These are phyloP conservation scores for Funneliformis caledonium DNA, from an alignment of 371 early-diverging fungal species.

Conservation along the genomic window DNA sequence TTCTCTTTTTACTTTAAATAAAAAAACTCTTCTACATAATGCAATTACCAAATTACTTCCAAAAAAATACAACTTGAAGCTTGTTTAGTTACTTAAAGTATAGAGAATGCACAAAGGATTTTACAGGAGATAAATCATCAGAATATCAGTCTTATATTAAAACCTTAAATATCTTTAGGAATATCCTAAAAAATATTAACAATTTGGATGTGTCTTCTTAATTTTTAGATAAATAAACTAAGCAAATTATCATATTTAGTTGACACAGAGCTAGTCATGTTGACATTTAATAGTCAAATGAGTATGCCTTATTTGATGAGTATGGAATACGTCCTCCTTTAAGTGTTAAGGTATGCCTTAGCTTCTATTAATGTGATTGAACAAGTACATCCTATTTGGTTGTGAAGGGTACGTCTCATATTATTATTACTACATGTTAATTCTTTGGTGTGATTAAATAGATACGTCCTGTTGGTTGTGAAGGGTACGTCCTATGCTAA, in stretches of 20 bases:
- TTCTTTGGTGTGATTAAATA: not conserved
- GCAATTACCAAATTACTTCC: not conserved
- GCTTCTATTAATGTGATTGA: not conserved
- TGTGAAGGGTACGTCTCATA: not conserved
- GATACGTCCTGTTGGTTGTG: not conserved
- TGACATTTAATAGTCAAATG: conserved; percentile 13
- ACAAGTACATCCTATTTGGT: not conserved
- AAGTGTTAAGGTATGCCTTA: not conserved
- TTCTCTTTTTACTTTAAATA: too few species aligned
- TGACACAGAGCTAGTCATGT: not conserved
- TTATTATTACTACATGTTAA: not conserved
- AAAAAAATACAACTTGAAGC: not conserved
- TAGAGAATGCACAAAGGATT: not conserved
- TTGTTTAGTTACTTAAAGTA: conserved; percentile 18
- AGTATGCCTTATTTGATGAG: conserved; percentile 2
- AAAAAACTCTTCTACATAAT: too few species aligned
- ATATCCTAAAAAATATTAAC: not conserved
- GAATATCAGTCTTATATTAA: not conserved
- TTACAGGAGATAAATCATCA: not conserved
- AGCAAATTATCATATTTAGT: not conserved
- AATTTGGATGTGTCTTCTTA: not conserved
- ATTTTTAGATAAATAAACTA: not conserved
- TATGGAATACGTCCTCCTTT: not conserved
- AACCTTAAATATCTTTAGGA: not conserved
- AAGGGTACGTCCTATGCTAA: not conserved